phyloP scores from a whole-genome alignment of 2,329 filamentous ascomycete genomes.

The Aspergillus sp. region DNA sequence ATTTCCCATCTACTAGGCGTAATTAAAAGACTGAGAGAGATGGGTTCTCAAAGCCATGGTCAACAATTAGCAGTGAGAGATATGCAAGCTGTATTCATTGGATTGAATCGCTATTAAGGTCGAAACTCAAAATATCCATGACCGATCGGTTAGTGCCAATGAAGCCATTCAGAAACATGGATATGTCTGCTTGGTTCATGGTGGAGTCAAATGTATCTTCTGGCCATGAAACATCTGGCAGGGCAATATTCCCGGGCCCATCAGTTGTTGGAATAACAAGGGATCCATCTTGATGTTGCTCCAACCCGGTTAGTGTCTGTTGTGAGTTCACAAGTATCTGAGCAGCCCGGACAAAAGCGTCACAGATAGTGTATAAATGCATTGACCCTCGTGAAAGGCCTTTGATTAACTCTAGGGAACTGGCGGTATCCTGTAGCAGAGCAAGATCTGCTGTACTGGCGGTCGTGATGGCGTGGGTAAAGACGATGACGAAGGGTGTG shows the following conservation, averaged over 20 bases:
- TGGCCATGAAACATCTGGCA: slow-evolving; percentile 29
- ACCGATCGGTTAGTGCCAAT: slow-evolving; percentile 29
- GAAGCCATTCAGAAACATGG: slow-evolving; percentile 32
- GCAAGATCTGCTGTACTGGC: slow-evolving; percentile 22
- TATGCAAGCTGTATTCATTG: background rate
- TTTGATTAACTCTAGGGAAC: slow-evolving; percentile 25
- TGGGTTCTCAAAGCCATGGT: no score
- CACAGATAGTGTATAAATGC: slow-evolving; percentile 25
- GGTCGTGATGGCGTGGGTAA: slow-evolving; percentile 32
- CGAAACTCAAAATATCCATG: slow-evolving; percentile 28
- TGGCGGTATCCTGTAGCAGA: slow-evolving; percentile 27
- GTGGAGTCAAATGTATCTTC: slow-evolving; percentile 24
- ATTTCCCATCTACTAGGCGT: no score
- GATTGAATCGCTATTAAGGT: slow-evolving; percentile 17
- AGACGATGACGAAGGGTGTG: slow-evolving; percentile 31
- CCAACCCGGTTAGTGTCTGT: slow-evolving; percentile 26
- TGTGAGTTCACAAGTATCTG: slow-evolving; percentile 26
- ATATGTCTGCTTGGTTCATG: slow-evolving; percentile 28
- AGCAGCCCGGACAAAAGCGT: slow-evolving; percentile 28
- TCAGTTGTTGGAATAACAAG: slow-evolving; percentile 22
- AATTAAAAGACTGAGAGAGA: no score
- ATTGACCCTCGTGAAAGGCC: slow-evolving; percentile 23
- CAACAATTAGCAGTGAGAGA: background rate
- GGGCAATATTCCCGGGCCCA: slow-evolving; percentile 23
- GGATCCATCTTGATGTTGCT: slow-evolving; percentile 27